Evolutionary conservation across 192 early-diverging fungal species (phyloP), one percentile per base, ranked within the genome.

Genomic region (Entrophospora sp.): DNA sequence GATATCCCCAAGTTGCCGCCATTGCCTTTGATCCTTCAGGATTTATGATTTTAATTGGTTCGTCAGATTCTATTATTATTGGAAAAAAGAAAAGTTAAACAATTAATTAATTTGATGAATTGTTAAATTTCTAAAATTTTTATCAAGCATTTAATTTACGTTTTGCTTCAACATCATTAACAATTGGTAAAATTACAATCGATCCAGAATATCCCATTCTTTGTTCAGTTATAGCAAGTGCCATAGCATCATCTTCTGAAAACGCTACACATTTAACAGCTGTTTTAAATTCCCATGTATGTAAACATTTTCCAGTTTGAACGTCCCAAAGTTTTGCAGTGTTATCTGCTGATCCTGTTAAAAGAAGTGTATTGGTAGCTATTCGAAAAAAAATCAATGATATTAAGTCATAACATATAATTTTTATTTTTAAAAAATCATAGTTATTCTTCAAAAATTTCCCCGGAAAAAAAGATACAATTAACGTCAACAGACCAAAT

Each of bases 401-500:
- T 27, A 16, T 20, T 37, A 20, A 32, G 8, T 45, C 2, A 31
- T 8, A 12, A 22, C 25, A n/a, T n/a, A n/a, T n/a, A n/a, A n/a
- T n/a, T n/a, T n/a, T n/a, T n/a, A n/a, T n/a, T n/a, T n/a, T n/a
- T n/a, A n/a, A n/a, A n/a, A n/a, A n/a, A n/a, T n/a, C n/a, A n/a
- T n/a, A n/a, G n/a, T n/a, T n/a, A n/a, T n/a, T n/a, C n/a, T n/a
- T n/a, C n/a, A n/a, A n/a, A n/a, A n/a, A n/a, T n/a, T n/a, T n/a
- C n/a, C n/a, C n/a, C n/a, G 30, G 22, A 18, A 27, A 18, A 30
- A 38, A 27, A 32, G 57, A 63, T 77, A 87, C 90, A 84, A 76
- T 92, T 94, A 68, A 94, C 84, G 79, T 93, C 95, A 22, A 96
- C 85, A 25, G 91, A 86, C 97, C 97, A 99, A 61, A 96, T 81